Conservation (phyloP, 176 grass and related monocot genomes). For the Zizania latifolia region DNA sequence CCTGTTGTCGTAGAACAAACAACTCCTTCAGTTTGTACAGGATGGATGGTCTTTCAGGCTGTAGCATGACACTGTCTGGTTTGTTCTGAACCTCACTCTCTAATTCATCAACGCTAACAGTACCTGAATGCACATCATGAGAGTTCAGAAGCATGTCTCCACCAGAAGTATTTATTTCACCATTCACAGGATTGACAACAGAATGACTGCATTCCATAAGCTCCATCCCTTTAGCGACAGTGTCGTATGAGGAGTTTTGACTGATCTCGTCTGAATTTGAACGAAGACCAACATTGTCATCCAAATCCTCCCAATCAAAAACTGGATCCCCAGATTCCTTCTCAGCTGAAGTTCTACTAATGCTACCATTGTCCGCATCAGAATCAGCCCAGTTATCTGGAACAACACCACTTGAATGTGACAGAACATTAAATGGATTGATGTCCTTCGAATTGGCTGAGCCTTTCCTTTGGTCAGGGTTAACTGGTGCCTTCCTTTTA, state of each 20-base stretch:
- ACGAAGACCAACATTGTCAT: constrained; percentile 33
- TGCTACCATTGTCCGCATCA: constrained; percentile 25
- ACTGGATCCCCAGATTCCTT: constrained; percentile 29
- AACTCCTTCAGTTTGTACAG: constrained; percentile 48
- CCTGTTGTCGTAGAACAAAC: constrained; percentile 29
- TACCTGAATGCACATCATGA: constrained; percentile 1
- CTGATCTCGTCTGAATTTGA: constrained; percentile 17
- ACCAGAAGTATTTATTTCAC: not conserved
- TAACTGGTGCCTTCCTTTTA: constrained; percentile 26
- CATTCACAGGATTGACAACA: constrained; percentile 24
- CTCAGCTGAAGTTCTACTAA: constrained; percentile 29
- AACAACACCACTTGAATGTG: not conserved
- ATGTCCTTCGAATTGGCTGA: constrained; percentile 5
- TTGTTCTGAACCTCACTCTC: constrained; percentile 13
- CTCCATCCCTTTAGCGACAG: constrained; percentile 22
- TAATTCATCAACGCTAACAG: not conserved
- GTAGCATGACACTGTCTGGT: constrained; percentile 3
- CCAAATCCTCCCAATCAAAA: constrained; percentile 47
- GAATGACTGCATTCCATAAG: constrained; percentile 6
- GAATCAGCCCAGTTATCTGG: constrained; percentile 30
- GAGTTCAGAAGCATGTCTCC: constrained; percentile 21
- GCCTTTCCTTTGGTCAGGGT: constrained; percentile 20
- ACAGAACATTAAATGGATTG: constrained; percentile 41
- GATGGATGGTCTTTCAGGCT: constrained; percentile 28
- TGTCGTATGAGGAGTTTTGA: constrained; percentile 27